phyloP scores from a whole-genome alignment of 192 early-diverging fungal genomes.

The Podila minutissima region DNA sequence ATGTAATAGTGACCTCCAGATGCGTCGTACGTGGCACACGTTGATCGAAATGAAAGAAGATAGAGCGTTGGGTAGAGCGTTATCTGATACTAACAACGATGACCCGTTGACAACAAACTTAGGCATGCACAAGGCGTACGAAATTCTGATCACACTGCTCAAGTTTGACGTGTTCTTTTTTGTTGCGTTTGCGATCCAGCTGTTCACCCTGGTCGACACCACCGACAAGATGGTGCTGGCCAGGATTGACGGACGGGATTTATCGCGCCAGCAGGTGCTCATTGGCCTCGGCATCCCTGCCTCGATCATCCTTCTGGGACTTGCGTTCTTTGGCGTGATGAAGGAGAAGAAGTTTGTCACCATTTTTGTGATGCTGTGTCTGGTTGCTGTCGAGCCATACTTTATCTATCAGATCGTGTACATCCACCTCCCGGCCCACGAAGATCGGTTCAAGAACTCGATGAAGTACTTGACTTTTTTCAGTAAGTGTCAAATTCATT shows the following conservation, averaged over 20 bases:
- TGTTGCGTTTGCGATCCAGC: constrained; percentile 67
- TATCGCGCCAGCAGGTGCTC: constrained; percentile 31
- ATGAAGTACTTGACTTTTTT: constrained; percentile 47
- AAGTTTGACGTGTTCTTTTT: constrained; percentile 76
- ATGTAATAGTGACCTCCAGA: constrained; percentile 27
- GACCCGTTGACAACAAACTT: neutral
- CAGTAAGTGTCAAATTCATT: constrained; percentile 23
- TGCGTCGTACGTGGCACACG: constrained; percentile 23
- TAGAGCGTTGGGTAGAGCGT: too few relatives aligned
- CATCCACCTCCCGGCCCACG: constrained; percentile 5
- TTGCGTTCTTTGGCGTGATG: constrained; percentile 42
- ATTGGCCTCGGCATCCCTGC: constrained; percentile 34
- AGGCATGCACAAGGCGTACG: constrained; percentile 68
- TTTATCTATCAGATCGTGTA: constrained; percentile 41
- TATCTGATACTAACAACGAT: neutral
- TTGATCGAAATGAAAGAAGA: neutral
- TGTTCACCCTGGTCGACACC: constrained; percentile 66
- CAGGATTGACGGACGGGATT: constrained; percentile 9
- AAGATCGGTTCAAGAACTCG: constrained; percentile 16
- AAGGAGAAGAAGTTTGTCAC: constrained; percentile 26
- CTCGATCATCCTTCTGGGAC: constrained; percentile 21
- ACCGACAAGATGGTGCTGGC: constrained; percentile 55
- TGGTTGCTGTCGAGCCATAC: constrained; percentile 30
- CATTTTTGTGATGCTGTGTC: constrained; percentile 41
- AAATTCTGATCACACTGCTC: constrained; percentile 70